Base-by-base conservation (phyloP, 1,284 basidiomycete genomes). In the Meripilus lineatus region DNA sequence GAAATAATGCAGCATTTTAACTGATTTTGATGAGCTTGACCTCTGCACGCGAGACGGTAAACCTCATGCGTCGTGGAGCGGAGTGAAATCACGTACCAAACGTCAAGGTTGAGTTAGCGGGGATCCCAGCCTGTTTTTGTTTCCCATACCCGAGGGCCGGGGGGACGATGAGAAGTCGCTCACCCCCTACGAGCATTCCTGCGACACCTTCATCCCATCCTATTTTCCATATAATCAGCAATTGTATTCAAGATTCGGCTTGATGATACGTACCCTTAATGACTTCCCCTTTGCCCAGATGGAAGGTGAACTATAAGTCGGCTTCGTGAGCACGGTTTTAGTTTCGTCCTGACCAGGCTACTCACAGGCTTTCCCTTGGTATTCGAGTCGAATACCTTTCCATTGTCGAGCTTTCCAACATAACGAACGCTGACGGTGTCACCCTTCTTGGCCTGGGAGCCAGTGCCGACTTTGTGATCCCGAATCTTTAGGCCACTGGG, bases 141-240 rank as follows among this genome's bases (percentile, higher is more conserved):
- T 78, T 80, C 33, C 88, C 88, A 48, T 90, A 90, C 11, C 61
- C 87, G 69, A 87, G 71, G 11, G 69, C 58, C 14, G 87, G 67
- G 25, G 93, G 90, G 49, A 94, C 77, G 38, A 79, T 83, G 52
- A 98, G 73, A 49, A 84, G 69, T 45, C 94, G 83, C 68, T 97
- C 93, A 32, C 92, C 91, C 42, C 91, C 93, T 38, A 87, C 82
- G 55, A 86, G 81, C 93, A 98, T 96, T 39, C 94, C 95, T 45
- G 72, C 81, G 47, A 98, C 75, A 43, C 94, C 94, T 56, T 90
- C 74, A 57, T 96, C 93, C 94, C 93, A 96, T 35, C 87, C 84
- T 85, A 33, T 40, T 25, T 30, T 10, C 28, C 10, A 44, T 18
- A 13, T 3, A 1, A 28, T 26, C 24, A 50, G 24, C 25, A n/a